Percentiles rank a stretch among this genome's conserved stretches.
Evolutionary conservation across 192 early-diverging fungal species (phyloP).

Genomic region (Entomortierella lignicola): DNA sequence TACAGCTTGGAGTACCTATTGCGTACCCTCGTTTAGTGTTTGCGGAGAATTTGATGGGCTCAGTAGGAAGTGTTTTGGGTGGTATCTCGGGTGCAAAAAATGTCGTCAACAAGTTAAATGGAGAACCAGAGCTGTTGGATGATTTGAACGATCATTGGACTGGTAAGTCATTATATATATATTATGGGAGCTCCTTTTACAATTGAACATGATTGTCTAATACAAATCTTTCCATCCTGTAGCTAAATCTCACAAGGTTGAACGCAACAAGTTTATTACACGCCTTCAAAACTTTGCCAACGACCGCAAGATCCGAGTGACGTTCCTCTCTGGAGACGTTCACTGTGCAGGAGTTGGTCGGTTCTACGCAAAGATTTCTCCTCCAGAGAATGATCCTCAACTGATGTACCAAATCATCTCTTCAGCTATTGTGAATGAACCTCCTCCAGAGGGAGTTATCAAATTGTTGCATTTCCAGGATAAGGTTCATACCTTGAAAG

Average conservation of each 20-base stretch:
- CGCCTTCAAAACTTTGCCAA: slow-evolving; percentile 77
- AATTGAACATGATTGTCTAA: background rate
- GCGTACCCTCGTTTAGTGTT: slow-evolving; percentile 80
- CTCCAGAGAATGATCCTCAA: slow-evolving; percentile 71
- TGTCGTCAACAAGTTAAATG: slow-evolving; percentile 68
- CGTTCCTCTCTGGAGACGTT: slow-evolving; percentile 88
- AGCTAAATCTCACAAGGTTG: slow-evolving; percentile 72
- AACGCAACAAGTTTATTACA: slow-evolving; percentile 76
- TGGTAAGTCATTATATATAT: background rate
- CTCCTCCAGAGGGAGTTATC: slow-evolving; percentile 48
- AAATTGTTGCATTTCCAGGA: slow-evolving; percentile 50
- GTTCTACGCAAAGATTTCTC: slow-evolving; percentile 47
- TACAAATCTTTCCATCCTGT: slow-evolving; percentile 50
- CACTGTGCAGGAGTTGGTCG: slow-evolving; percentile 58
- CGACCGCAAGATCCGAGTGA: slow-evolving; percentile 73
- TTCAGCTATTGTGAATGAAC: slow-evolving; percentile 80
- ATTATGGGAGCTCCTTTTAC: background rate
- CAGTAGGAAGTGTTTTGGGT: slow-evolving; percentile 67
- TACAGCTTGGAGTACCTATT: slow-evolving; percentile 80
- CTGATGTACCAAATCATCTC: slow-evolving; percentile 87
- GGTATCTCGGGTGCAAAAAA: slow-evolving; percentile 67
- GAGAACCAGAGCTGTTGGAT: slow-evolving; percentile 87
- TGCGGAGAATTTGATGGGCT: slow-evolving; percentile 75
- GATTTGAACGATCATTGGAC: slow-evolving; percentile 84
- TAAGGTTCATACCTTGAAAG: slow-evolving; percentile 44